Conservation (phyloP, 1,139 yeast genomes). For the Petasospora fabianii region DNA sequence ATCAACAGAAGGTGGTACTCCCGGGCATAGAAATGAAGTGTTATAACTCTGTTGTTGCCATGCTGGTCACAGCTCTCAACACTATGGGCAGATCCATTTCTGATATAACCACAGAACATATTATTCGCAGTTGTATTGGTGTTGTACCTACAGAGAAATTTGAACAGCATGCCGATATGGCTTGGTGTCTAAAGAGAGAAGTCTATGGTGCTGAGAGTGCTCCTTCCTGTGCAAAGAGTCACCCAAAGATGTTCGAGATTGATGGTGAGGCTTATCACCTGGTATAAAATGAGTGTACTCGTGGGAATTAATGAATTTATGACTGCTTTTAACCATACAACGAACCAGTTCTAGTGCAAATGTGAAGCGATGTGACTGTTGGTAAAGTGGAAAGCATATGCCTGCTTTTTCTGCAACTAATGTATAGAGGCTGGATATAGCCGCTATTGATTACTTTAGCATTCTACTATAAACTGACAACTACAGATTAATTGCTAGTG, state of each 20-base stretch:
- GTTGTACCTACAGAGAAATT: constrained; percentile 17
- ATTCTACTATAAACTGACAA: no score
- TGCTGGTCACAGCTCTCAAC: constrained; percentile 27
- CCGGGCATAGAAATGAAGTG: constrained; percentile 30
- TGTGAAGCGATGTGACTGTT: no score
- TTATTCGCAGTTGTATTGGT: constrained; percentile 21
- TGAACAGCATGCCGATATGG: constrained; percentile 23
- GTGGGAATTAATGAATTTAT: constrained; percentile 1
- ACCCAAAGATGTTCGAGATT: constrained; percentile 28
- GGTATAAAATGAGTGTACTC: constrained; percentile 23
- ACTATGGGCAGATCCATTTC: constrained; percentile 32
- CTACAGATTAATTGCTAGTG: no score
- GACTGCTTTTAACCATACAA: not conserved
- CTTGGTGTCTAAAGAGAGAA: constrained; percentile 23
- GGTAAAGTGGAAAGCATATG: no score
- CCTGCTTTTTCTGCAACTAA: no score
- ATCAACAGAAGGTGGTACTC: constrained; percentile 28
- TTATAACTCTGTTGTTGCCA: constrained; percentile 26
- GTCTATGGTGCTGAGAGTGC: constrained; percentile 3
- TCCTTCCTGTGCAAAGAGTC: constrained; percentile 17
- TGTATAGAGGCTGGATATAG: no score
- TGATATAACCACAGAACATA: constrained; percentile 21
- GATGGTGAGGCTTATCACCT: constrained; percentile 26
- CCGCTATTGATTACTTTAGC: no score
- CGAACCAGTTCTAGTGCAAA: no score